phyloP scores from a whole-genome alignment of 805 yeast genomes.

The Candida coleopterorum region DNA sequence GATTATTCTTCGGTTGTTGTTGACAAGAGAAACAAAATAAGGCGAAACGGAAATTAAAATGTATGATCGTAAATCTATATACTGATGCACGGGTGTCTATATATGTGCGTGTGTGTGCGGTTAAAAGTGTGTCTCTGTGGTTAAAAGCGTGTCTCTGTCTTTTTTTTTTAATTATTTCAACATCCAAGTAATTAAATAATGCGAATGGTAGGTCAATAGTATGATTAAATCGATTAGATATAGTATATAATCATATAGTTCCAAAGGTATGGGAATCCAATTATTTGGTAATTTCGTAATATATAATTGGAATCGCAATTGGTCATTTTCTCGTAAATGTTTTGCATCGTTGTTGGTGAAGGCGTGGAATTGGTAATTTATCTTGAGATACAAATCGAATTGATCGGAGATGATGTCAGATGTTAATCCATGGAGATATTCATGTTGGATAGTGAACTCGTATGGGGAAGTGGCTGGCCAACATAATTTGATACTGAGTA shows the following conservation, averaged over 20 bases:
- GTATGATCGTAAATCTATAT: too few species aligned
- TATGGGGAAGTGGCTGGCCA: conserved; percentile 34
- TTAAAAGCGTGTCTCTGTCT: too few species aligned
- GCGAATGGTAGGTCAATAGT: conserved; percentile 7
- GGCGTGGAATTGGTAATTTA: conserved; percentile 19
- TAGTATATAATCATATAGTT: conserved; percentile 23
- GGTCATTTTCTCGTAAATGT: conserved; percentile 9
- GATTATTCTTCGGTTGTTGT: neutral
- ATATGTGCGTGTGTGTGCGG: too few species aligned
- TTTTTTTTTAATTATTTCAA: neutral
- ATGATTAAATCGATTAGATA: conserved; percentile 24
- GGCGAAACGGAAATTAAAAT: too few species aligned
- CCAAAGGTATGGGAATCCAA: conserved; percentile 30
- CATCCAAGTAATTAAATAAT: conserved; percentile 9
- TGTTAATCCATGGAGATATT: conserved; percentile 15
- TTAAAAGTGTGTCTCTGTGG: too few species aligned
- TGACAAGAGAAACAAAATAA: neutral
- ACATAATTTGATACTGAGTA: conserved; percentile 26
- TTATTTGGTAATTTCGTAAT: conserved; percentile 22
- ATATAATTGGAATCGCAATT: conserved; percentile 20
- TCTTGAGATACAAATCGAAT: conserved; percentile 21
- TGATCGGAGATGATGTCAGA: too few species aligned
- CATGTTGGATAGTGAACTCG: conserved; percentile 19
- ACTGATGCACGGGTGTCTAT: too few species aligned
- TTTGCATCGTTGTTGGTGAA: conserved; percentile 13